Evolutionary conservation across 179 eudicot species (phyloP).

Genomic region (Silene noctiflora): DNA sequence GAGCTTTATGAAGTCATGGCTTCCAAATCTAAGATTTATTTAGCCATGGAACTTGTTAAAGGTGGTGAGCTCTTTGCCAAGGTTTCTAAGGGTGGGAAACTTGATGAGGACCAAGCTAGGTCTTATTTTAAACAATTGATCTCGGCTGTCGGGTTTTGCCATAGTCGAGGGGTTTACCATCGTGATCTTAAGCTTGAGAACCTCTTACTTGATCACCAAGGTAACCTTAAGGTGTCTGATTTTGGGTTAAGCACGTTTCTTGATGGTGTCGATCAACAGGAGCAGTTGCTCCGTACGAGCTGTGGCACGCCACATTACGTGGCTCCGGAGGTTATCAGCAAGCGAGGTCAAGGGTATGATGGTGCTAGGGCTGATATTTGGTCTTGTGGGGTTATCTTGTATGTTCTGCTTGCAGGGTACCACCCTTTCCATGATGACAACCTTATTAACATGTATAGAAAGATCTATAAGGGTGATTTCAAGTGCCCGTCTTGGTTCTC

Average conservation of each 20-base stretch:
- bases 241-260: constrained; percentile 57
- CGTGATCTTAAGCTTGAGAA: constrained; percentile 55
- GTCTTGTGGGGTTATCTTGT: constrained; percentile 69
- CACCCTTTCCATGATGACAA: constrained; percentile 64
- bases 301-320: constrained; percentile 75
- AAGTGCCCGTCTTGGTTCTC: constrained; percentile 69
- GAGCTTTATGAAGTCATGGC: constrained; percentile 65
- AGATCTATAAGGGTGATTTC: constrained; percentile 58
- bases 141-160: constrained; percentile 54
- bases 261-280: constrained; percentile 38
- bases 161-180: constrained; percentile 32
- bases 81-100: constrained; percentile 49
- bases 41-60: constrained; percentile 60
- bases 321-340: constrained; percentile 71
- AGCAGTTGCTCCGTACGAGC: constrained; percentile 50
- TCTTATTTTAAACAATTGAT: constrained; percentile 58
- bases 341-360: constrained; percentile 59
- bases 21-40: constrained; percentile 49
- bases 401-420: constrained; percentile 56
- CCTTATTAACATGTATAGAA: constrained; percentile 47
- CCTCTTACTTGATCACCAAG: constrained; percentile 45
- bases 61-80: constrained; percentile 68
- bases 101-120: constrained; percentile 43
- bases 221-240: constrained; percentile 56
- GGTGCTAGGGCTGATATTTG: constrained; percentile 69